Percentiles rank a stretch among this genome's conserved stretches.
These are phyloP conservation scores for Suhomyces emberorum DNA, from an alignment of 805 yeast species.

Conservation along the genomic window DNA sequence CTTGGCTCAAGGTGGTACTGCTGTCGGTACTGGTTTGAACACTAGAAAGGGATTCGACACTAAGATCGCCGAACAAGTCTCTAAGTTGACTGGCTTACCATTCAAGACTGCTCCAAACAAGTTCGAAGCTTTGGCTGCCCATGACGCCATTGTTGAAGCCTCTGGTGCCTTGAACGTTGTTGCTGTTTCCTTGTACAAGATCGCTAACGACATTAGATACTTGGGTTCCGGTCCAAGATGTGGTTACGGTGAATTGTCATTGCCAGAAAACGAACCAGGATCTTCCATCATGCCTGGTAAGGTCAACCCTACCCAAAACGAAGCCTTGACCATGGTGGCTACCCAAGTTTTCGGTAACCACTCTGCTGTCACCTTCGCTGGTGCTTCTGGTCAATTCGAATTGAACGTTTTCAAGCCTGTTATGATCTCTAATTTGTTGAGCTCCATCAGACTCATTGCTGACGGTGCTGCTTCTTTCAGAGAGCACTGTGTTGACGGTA, in stretches of 20 bases:
- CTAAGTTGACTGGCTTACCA: conserved; percentile 81
- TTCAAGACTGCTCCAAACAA: conserved; percentile 97
- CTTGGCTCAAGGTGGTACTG: conserved; percentile 99
- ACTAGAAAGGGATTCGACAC: conserved; percentile 87
- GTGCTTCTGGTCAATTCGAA: conserved; percentile 98
- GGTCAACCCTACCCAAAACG: conserved; percentile 98
- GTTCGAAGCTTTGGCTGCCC: conserved; percentile 98
- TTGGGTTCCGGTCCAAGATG: conserved; percentile 99
- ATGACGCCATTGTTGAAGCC: conserved; percentile 96
- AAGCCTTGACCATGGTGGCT: conserved; percentile 97
- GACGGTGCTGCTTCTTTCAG: conserved; percentile 91
- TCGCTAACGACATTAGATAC: conserved; percentile 97
- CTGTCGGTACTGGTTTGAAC: conserved; percentile 98
- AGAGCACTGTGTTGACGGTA: conserved; percentile 92
- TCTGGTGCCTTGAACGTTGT: conserved; percentile 96
- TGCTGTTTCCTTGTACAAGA: conserved; percentile 90
- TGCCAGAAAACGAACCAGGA: conserved; percentile 99
- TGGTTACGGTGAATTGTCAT: conserved; percentile 92
- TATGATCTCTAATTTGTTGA: conserved; percentile 83
- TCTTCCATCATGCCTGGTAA: conserved; percentile 99
- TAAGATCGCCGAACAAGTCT: conserved; percentile 81
- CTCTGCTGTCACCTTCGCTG: conserved; percentile 91
- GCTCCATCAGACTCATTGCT: conserved; percentile 82
- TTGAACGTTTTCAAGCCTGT: conserved; percentile 98
- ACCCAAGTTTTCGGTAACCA: conserved; percentile 98